Conservation (phyloP, 148 eudicot genomes). For the Salicornia ramosissima region DNA sequence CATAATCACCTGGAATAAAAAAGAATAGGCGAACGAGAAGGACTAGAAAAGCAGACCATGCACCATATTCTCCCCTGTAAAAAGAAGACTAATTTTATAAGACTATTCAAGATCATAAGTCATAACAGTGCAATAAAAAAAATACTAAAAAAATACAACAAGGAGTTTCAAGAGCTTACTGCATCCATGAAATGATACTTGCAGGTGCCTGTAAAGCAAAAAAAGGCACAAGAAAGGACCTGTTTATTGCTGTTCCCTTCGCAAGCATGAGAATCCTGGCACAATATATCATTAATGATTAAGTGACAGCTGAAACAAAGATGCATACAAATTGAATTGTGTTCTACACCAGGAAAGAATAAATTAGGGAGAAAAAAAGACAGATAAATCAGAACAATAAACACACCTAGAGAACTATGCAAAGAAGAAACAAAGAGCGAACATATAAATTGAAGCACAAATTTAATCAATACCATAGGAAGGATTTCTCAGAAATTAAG, state of each 20-base stretch:
- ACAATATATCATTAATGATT: neutral
- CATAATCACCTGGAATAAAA: slow-evolving; percentile 64
- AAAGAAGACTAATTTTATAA: neutral
- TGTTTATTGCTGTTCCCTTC: slow-evolving; percentile 72
- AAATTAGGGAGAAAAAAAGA: neutral
- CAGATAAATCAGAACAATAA: neutral
- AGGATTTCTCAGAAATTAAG: neutral
- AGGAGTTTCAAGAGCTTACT: slow-evolving; percentile 37
- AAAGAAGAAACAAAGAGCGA: neutral
- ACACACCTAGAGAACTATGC: neutral
- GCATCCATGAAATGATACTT: slow-evolving; percentile 70
- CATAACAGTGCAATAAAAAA: neutral
- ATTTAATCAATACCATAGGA: neutral
- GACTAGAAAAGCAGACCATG: slow-evolving; percentile 78
- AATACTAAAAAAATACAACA: neutral
- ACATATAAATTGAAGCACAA: neutral
- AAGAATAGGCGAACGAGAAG: slow-evolving; percentile 83
- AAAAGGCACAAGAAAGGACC: slow-evolving; percentile 80
- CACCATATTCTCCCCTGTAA: slow-evolving; percentile 88
- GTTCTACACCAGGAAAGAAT: neutral
- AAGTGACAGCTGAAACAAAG: neutral
- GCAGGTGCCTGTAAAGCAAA: slow-evolving; percentile 88
- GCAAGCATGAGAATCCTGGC: slow-evolving; percentile 73
- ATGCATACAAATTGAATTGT: neutral
- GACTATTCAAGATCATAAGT: neutral